These are phyloP conservation scores for Yamadazyma endophytica DNA, from an alignment of 805 yeast species.

Conservation along the genomic window DNA sequence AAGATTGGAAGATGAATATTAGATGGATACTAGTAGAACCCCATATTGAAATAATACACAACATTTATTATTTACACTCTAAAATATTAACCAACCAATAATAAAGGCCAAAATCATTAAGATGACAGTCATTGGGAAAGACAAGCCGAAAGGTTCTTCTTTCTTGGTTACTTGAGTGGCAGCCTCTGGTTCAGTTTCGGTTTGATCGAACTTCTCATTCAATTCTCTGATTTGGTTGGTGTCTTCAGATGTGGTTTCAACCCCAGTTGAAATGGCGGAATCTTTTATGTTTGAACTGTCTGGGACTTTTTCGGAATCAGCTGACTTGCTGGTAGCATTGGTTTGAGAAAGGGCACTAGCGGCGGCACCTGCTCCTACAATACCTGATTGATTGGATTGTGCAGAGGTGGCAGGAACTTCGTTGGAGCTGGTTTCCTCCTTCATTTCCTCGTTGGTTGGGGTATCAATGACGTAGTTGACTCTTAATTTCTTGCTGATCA, in stretches of 20 bases:
- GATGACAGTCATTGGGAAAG: slow-evolving; percentile 49
- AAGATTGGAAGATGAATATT: slow-evolving; percentile 60
- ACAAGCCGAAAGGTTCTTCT: slow-evolving; percentile 43
- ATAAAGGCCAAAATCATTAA: slow-evolving; percentile 48
- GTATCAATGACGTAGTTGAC: slow-evolving; percentile 47
- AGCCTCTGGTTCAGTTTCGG: slow-evolving; percentile 19
- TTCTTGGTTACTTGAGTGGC: slow-evolving; percentile 11
- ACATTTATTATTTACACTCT: slow-evolving; percentile 11
- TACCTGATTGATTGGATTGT: slow-evolving; percentile 5
- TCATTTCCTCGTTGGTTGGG: slow-evolving; percentile 6
- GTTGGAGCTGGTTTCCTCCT: slow-evolving; percentile 3
- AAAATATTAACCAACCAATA: slow-evolving; percentile 73
- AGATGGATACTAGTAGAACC: slow-evolving; percentile 1
- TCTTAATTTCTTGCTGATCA: slow-evolving; percentile 61
- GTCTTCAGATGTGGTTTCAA: slow-evolving; percentile 21
- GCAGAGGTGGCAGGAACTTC: slow-evolving; percentile 1
- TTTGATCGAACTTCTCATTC: slow-evolving; percentile 43
- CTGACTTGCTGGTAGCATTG: slow-evolving; percentile 12
- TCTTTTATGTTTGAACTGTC: slow-evolving; percentile 9
- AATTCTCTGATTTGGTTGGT: slow-evolving; percentile 39
- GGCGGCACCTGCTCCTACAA: slow-evolving; percentile 9
- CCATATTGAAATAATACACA: not conserved
- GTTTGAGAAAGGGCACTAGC: slow-evolving; percentile 1
- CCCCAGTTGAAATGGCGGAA: slow-evolving; percentile 3
- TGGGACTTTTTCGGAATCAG: slow-evolving; percentile 5